Evolutionary conservation across 75 land plant species (phyloP), one percentile per base, ranked within the genome.

Genomic region (Picea sitchensis): DNA sequence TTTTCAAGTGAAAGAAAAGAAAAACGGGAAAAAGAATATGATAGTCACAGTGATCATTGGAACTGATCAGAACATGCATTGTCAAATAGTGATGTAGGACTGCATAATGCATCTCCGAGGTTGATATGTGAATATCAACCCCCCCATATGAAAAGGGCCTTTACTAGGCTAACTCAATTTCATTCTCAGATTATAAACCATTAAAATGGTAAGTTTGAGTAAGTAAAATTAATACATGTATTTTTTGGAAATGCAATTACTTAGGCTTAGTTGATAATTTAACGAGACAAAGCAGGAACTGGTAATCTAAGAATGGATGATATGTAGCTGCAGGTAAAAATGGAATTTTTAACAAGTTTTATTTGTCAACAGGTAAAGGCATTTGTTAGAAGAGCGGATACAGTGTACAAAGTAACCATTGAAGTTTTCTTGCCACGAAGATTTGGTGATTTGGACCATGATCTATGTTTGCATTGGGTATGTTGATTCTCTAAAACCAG

Each of bases 281-380:
- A 8, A 51, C 9, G 56, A 51, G 56, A 51, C 54, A 51, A 51
- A 51, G 11, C 11, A 9, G 56, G 56, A 51, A 51, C 56, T 51
- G 9, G 56, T 51, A 51, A 51, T 51, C 56, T 51, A 51, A 12
- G 74, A 71, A 38, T 21, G 51, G 44, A 44, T 71, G 44, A n/a
- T 1, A 71, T 71, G 54, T 18, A 8, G 44, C 74, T 71, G 54
- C 44, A 23, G 74, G n/a, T 38, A 38, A 71, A 71, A 36, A 38
- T 18, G 74, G 7, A 31, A 38, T 68, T 71, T 56, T 51, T 71
- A 71, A 71, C 41, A 71, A 13, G n/a, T 71, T 38, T n/a, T 38
- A 20, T 44, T 71, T 68, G 41, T 71, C 23, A 18, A 75, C 76
- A 75, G 76, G 76, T 75, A 23, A 75, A 75, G 26, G 76, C 59